Evolutionary conservation across 495 filamentous ascomycete genomes (phyloP).

Genomic region (Aspergillus hancockii): DNA sequence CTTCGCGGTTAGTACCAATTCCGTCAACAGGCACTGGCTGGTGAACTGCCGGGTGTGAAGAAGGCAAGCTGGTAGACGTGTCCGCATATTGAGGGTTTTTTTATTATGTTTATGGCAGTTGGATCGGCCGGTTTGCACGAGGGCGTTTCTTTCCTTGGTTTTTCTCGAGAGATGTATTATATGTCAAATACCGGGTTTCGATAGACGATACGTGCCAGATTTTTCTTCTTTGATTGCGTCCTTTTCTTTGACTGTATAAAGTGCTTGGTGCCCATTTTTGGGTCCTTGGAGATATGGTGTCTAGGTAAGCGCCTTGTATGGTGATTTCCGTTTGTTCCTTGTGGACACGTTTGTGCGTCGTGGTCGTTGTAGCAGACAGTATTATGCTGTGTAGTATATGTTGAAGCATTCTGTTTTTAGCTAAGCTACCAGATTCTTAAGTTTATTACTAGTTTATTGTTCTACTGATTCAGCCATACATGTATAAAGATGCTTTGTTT

Average conservation of each 20-base stretch:
- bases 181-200: constrained; percentile 15
- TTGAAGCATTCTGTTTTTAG: too few relatives aligned
- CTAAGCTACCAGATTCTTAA: too few relatives aligned
- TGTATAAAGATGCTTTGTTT: too few relatives aligned
- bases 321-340: too few relatives aligned
- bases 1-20: constrained; percentile 76
- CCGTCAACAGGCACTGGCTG: constrained; percentile 82
- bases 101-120: constrained; percentile 20
- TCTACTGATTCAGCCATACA: too few relatives aligned
- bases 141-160: constrained; percentile 30
- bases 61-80: constrained; percentile 84
- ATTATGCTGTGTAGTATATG: too few relatives aligned
- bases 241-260: neutral
- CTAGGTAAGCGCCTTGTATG: too few relatives aligned
- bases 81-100: neutral
- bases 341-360: too few relatives aligned
- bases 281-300: too few relatives aligned
- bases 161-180: constrained; percentile 8
- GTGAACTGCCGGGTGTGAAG: constrained; percentile 86
- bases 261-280: neutral
- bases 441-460: too few relatives aligned
- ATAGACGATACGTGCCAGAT: neutral
- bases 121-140: constrained; percentile 26
- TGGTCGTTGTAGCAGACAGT: too few relatives aligned
- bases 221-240: neutral